Base-by-base conservation (phyloP, 768 basidiomycete genomes). In the Psilocybe azurescens region DNA sequence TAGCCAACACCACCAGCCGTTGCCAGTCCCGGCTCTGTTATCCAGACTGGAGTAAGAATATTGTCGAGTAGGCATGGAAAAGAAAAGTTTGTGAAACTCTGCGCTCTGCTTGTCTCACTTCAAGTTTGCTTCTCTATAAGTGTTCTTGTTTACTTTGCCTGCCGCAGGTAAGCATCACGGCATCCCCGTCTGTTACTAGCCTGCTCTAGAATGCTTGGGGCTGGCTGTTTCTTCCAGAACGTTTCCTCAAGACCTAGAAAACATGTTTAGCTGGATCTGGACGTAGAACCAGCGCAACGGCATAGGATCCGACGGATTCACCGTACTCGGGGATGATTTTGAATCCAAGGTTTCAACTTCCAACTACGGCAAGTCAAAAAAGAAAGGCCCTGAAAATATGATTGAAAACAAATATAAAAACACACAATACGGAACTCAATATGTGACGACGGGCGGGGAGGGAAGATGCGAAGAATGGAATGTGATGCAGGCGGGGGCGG, bases 341-440 rank as follows among this genome's bases (percentile, higher is more conserved):
- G 0, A 44, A 44, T 44, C 41, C 41, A 44, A 44, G 8, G 11
- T 6, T 16, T 11, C 24, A 24, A 24, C 24, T 24, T 16, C 41
- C 8, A 16, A 16, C 10, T 44, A 11, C 41, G 14, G 7, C 6
- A 44, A 5, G 14, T 16, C 41, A 44, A 11, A 44, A 44, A 39
- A 39, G 7, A 13, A 11, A 52, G n/a, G 29, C 13, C 50, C 50
- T 39, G 53, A 1, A 54, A 52, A 59, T 18, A 50, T 10, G 24
- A 55, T 16, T 16, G 29, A 54, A 52, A 59, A 59, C 53, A 64
- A 53, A 60, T 64, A 16, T 59, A 65, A 28, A 60, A 49, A 48
- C 51, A 48, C 59, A 61, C 53, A n/a, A 61, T 56, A 57, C n/a
- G 14, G 41, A 44, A 16, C 41, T 8, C 38, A 39, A 39, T 8